These are phyloP conservation scores for Tillandsia fasciculata DNA, from an alignment of 176 grass and related monocot species.

Conservation along the genomic window DNA sequence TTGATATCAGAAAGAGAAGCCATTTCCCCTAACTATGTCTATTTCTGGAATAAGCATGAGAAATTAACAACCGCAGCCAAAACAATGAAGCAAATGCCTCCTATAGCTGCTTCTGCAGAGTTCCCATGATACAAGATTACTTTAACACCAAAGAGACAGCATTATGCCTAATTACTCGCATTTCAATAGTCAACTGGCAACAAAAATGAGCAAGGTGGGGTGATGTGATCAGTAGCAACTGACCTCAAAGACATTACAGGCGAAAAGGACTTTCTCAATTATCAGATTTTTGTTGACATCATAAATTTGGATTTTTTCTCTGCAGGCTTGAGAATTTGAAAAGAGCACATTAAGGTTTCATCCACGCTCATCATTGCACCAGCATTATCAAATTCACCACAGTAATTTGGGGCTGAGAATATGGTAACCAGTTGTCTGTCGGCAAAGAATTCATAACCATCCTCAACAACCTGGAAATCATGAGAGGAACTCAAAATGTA, in stretches of 20 bases:
- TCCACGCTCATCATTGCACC: slow-evolving; percentile 97
- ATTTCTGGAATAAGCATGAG: no score
- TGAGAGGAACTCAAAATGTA: slow-evolving; percentile 19
- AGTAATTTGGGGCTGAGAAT: slow-evolving; percentile 95
- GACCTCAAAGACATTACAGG: slow-evolving; percentile 27
- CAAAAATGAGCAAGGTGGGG: not conserved
- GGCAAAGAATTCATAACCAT: slow-evolving; percentile 96
- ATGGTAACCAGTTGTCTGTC: slow-evolving; percentile 84
- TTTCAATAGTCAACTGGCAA: not conserved
- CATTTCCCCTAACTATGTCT: no score
- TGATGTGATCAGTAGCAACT: slow-evolving; percentile 19
- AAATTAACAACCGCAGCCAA: no score
- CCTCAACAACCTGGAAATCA: slow-evolving; percentile 75
- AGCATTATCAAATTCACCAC: slow-evolving; percentile 90
- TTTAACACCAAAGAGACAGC: not conserved
- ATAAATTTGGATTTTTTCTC: slow-evolving; percentile 73
- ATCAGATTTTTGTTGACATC: slow-evolving; percentile 69
- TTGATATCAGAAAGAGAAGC: no score
- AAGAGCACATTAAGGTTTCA: slow-evolving; percentile 90
- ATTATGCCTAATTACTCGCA: not conserved
- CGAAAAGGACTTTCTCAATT: slow-evolving; percentile 17
- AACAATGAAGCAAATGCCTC: not conserved
- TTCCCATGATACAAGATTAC: not conserved
- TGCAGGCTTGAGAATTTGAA: slow-evolving; percentile 95
- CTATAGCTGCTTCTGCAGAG: no score